Percentiles rank a stretch among this genome's conserved stretches.
Conservation (phyloP, 345 rosid genomes). For the Salix koriyanagi region DNA sequence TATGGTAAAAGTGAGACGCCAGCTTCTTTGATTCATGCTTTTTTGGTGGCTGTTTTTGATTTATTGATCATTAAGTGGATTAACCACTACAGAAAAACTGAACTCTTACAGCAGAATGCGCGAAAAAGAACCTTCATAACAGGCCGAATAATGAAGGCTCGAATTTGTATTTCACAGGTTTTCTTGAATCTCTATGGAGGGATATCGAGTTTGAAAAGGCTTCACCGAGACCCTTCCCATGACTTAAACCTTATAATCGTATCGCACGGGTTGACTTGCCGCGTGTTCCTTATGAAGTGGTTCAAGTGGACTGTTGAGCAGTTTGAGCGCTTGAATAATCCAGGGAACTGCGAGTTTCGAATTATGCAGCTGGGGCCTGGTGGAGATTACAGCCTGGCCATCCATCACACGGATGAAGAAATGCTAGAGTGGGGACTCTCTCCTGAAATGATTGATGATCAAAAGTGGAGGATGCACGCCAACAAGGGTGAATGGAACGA, state of each 20-base stretch:
- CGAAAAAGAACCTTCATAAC: background rate
- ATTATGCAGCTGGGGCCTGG: slow-evolving; percentile 80
- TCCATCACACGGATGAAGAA: slow-evolving; percentile 80
- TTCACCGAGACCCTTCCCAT: slow-evolving; percentile 44
- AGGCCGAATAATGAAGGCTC: background rate
- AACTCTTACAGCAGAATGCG: background rate
- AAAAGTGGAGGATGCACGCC: slow-evolving; percentile 66
- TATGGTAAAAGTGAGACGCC: background rate
- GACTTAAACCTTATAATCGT: slow-evolving; percentile 84
- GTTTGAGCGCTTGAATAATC: slow-evolving; percentile 72
- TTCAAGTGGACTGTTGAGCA: slow-evolving; percentile 95
- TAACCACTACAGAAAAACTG: background rate
- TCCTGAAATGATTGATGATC: slow-evolving; percentile 78
- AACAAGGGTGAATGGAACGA: slow-evolving; percentile 67
- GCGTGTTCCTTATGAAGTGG: slow-evolving; percentile 98
- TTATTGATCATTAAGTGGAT: background rate
- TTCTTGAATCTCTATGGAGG: slow-evolving; percentile 94
- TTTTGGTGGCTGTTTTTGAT: background rate
- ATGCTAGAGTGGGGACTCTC: slow-evolving; percentile 75
- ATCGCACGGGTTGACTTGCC: slow-evolving; percentile 70
- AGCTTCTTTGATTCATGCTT: background rate
- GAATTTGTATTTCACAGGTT: slow-evolving; percentile 42
- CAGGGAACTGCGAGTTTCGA: slow-evolving; percentile 62
- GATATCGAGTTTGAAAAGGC: slow-evolving; percentile 86
- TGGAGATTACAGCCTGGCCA: slow-evolving; percentile 81